Evolutionary conservation across 371 early-diverging fungal species (phyloP).

Genomic region (Mucor indicus): DNA sequence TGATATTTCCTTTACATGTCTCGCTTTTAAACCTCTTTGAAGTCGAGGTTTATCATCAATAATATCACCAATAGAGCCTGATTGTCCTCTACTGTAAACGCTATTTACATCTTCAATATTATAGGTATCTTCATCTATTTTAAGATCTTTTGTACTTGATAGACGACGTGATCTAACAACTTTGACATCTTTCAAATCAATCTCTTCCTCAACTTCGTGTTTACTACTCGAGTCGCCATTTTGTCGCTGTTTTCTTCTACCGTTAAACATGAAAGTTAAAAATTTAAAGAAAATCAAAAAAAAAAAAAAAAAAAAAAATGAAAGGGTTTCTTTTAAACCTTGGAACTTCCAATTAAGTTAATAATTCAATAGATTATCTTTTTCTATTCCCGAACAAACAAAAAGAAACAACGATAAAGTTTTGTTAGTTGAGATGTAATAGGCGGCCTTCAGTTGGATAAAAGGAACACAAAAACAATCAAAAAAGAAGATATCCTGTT

Average conservation of each 20-base stretch:
- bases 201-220: slow-evolving; percentile 4
- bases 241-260: background rate
- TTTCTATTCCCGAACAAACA: too few relatives aligned
- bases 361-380: too few relatives aligned
- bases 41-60: slow-evolving; percentile 15
- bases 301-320: too few relatives aligned
- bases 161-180: slow-evolving; percentile 6
- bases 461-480: too few relatives aligned
- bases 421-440: too few relatives aligned
- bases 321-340: too few relatives aligned
- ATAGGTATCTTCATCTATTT: background rate
- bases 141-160: background rate
- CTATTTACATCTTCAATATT: slow-evolving; percentile 3
- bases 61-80: slow-evolving; percentile 13
- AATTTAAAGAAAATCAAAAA: too few relatives aligned
- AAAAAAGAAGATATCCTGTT: too few relatives aligned
- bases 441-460: too few relatives aligned
- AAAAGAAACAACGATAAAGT: too few relatives aligned
- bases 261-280: too few relatives aligned
- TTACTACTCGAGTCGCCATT: background rate
- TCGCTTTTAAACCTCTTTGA: slow-evolving; percentile 27
- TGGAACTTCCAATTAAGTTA: too few relatives aligned
- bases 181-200: slow-evolving; percentile 14
- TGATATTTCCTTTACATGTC: slow-evolving; percentile 14
- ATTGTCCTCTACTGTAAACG: slow-evolving; percentile 8